Evolutionary conservation across 2,329 filamentous ascomycete species (phyloP).

Genomic region (Pyrenophora seminiperda): DNA sequence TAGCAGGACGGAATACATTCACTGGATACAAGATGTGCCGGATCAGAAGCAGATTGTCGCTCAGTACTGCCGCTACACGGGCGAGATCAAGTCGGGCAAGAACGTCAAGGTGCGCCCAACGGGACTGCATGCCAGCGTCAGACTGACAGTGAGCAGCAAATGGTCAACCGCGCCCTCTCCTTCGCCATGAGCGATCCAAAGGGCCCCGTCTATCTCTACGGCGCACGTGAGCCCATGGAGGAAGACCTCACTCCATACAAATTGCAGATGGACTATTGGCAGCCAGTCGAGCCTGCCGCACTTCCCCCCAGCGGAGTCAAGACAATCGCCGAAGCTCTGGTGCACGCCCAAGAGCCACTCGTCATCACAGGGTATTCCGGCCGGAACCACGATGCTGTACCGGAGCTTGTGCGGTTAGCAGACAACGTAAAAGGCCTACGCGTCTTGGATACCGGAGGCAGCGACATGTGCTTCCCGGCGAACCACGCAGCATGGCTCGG

Average conservation of each 20-base stretch:
- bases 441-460: slow-evolving; percentile 76
- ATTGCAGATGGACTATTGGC: slow-evolving; percentile 72
- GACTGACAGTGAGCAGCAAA: slow-evolving; percentile 58
- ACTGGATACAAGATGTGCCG: slow-evolving; percentile 84
- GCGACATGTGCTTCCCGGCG: slow-evolving; percentile 76
- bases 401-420: slow-evolving; percentile 68
- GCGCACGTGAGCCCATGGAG: slow-evolving; percentile 80
- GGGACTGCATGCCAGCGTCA: no score
- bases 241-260: slow-evolving; percentile 69
- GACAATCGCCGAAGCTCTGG: slow-evolving; percentile 67
- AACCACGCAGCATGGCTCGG: slow-evolving; percentile 64
- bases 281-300: slow-evolving; percentile 69
- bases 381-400: slow-evolving; percentile 67
- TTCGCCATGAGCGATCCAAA: slow-evolving; percentile 78
- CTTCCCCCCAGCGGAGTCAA: slow-evolving; percentile 60
- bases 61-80: slow-evolving; percentile 84
- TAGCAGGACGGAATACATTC: slow-evolving; percentile 76
- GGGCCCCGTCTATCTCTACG: slow-evolving; percentile 79
- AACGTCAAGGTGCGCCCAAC: slow-evolving; percentile 69
- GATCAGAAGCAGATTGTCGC: slow-evolving; percentile 80
- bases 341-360: slow-evolving; percentile 68
- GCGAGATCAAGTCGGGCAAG: slow-evolving; percentile 80
- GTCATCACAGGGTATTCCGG: slow-evolving; percentile 74
- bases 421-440: slow-evolving; percentile 70
- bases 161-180: slow-evolving; percentile 82